Base-by-base conservation (phyloP, 2,329 filamentous ascomycete species). In the Hymenoscyphus occultus region DNA sequence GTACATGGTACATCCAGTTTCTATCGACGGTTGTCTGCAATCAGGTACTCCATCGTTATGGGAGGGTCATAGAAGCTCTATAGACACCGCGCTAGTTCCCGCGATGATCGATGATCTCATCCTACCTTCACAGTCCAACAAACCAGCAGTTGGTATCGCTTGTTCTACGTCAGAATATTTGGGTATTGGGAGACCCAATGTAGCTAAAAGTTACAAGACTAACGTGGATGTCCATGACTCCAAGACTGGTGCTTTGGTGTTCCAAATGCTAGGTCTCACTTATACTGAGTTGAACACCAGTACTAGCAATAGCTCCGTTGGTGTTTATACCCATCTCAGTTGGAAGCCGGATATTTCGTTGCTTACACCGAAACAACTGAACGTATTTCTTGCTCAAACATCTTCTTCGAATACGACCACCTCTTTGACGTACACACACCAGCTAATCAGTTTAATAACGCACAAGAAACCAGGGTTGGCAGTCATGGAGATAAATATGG, bases 281-380 rank as follows among this genome's bases (percentile, higher is more conserved):
- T 70, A 72, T 48, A 59, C 28, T 35, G 60, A 64, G 64, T 45
- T 69, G 28, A 5, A 39, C 5, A 56, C 60, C 39, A 61, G 39
- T 14, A 56, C 56, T 32, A 56, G 39, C 9, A 56, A 63, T 10
- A 14, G 32, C 19, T 40, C 12, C 28, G 39, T 14, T 39, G 65
- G 64, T 35, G 65, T 54, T 32, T 61, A 56, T 54, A 64, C 28
- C 31, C 59, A 40, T 9, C 32, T 42, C 2, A 35, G 64, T 3
- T 74, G 71, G 68, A 70, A 74, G 1, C 68, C 70, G 2, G 71
- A 74, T 40, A 63, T 74, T n/a, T n/a, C n/a, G n/a, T n/a, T n/a
- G n/a, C n/a, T n/a, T n/a, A n/a, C n/a, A n/a, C n/a, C n/a, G n/a
- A n/a, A n/a, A n/a, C n/a, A n/a, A n/a, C n/a, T n/a, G n/a, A n/a